Percentiles rank a stretch among this genome's conserved stretches.
Conservation (phyloP, 768 basidiomycete genomes). For the Panellus pusillus region DNA sequence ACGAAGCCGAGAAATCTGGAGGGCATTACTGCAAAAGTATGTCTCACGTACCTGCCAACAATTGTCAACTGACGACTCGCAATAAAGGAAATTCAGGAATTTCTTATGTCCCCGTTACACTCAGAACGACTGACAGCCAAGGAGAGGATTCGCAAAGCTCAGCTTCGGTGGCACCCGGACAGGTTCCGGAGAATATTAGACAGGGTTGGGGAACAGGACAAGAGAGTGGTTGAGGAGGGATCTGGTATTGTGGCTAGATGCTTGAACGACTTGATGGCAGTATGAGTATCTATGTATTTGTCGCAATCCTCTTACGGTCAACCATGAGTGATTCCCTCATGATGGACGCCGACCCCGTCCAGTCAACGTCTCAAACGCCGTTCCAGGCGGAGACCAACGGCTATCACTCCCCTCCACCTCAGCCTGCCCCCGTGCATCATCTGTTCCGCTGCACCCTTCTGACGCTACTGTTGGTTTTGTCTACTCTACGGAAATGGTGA, state of each 20-base stretch:
- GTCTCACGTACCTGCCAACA: too few species aligned
- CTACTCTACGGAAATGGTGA: slow-evolving; percentile 84
- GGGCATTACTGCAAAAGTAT: slow-evolving; percentile 36
- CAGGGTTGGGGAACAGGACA: slow-evolving; percentile 55
- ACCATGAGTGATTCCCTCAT: slow-evolving; percentile 1
- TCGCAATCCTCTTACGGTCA: neutral
- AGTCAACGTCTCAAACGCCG: too few species aligned
- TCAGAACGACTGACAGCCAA: slow-evolving; percentile 57
- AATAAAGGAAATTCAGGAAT: slow-evolving; percentile 51
- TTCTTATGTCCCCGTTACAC: slow-evolving; percentile 67
- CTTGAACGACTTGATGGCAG: slow-evolving; percentile 63
- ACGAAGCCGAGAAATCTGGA: slow-evolving; percentile 40
- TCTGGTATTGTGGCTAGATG: slow-evolving; percentile 67
- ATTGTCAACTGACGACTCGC: slow-evolving; percentile 20
- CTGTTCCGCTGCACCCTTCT: slow-evolving; percentile 39
- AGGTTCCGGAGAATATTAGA: slow-evolving; percentile 60
- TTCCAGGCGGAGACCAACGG: neutral
- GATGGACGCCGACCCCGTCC: slow-evolving; percentile 5
- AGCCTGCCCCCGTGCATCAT: slow-evolving; percentile 37
- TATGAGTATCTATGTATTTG: neutral
- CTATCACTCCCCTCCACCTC: neutral
- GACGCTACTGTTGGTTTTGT: slow-evolving; percentile 74
- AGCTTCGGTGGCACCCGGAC: slow-evolving; percentile 83
- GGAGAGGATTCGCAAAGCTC: slow-evolving; percentile 64
- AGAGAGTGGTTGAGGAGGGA: slow-evolving; percentile 53